A percentile compares a stretch with the other conserved stretches of the same genome.
These are phyloP conservation scores for Colletotrichum paranaense DNA, from an alignment of 2,329 filamentous ascomycete species.

Conservation along the genomic window DNA sequence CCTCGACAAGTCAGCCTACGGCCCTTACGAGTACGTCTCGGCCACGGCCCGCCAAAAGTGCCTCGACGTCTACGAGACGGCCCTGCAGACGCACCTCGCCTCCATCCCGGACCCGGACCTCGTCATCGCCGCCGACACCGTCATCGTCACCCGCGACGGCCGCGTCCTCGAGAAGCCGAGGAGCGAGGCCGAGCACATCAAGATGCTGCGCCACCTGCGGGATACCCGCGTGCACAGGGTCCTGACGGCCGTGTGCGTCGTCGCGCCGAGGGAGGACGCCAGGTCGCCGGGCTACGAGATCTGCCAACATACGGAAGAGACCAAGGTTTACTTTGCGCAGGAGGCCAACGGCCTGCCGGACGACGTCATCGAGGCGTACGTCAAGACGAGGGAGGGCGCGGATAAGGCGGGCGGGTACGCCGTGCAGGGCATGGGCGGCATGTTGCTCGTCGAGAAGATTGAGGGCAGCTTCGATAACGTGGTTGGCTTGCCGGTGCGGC, in stretches of 20 bases:
- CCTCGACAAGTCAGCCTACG: slow-evolving; percentile 78
- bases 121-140: slow-evolving; percentile 90
- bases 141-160: slow-evolving; percentile 82
- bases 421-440: slow-evolving; percentile 87
- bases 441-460: slow-evolving; percentile 88
- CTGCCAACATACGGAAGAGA: slow-evolving; percentile 90
- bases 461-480: slow-evolving; percentile 95
- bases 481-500: slow-evolving; percentile 85
- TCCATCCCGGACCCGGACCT: slow-evolving; percentile 77
- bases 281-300: slow-evolving; percentile 87
- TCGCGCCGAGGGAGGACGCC: slow-evolving; percentile 85
- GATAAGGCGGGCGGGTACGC: slow-evolving; percentile 98
- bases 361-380: slow-evolving; percentile 83
- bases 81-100: slow-evolving; percentile 54
- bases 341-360: slow-evolving; percentile 71
- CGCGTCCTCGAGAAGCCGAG: slow-evolving; percentile 91
- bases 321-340: slow-evolving; percentile 85
- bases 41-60: slow-evolving; percentile 88
- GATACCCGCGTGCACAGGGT: slow-evolving; percentile 84
- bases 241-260: slow-evolving; percentile 85
- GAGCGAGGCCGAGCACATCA: slow-evolving; percentile 81
- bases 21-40: slow-evolving; percentile 91
- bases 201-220: slow-evolving; percentile 84
- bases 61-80: slow-evolving; percentile 72
- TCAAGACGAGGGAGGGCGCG: slow-evolving; percentile 87